Percentiles rank a stretch among this genome's conserved stretches.
Evolutionary conservation across 768 basidiomycete species (phyloP).

Genomic region (Cyclocybe aegerita): DNA sequence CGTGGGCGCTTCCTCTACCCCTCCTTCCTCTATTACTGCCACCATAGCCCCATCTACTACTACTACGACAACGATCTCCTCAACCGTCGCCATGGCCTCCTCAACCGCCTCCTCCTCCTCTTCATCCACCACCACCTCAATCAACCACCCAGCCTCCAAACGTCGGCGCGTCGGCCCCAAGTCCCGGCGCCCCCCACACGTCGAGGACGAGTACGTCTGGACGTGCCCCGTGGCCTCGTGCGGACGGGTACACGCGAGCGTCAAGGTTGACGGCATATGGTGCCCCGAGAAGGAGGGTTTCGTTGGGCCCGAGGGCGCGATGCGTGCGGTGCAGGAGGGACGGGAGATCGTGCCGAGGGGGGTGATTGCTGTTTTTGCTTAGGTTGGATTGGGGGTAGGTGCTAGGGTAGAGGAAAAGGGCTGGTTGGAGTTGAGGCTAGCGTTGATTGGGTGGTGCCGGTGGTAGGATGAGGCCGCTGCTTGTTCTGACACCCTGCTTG

Average conservation of each 20-base stretch:
- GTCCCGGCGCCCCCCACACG: slow-evolving; percentile 14
- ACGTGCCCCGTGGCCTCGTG: slow-evolving; percentile 64
- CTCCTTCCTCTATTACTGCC: too few species aligned
- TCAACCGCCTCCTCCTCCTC: neutral
- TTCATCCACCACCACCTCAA: neutral
- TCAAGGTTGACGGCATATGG: slow-evolving; percentile 61
- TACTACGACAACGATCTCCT: slow-evolving; percentile 1
- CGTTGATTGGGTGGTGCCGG: too few species aligned
- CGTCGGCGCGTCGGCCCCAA: slow-evolving; percentile 27
- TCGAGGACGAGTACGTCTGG: slow-evolving; percentile 59
- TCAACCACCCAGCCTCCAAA: slow-evolving; percentile 16
- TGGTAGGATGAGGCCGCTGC: too few species aligned
- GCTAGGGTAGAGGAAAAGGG: too few species aligned
- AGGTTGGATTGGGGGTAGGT: slow-evolving; percentile 5
- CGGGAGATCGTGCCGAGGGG: slow-evolving; percentile 30
- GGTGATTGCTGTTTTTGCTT: slow-evolving; percentile 45
- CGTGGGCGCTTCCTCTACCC: neutral
- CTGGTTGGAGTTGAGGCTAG: too few species aligned
- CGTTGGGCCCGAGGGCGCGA: slow-evolving; percentile 10
- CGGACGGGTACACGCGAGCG: slow-evolving; percentile 51
- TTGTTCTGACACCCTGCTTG: too few species aligned
- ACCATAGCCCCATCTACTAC: too few species aligned
- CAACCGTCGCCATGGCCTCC: too few species aligned
- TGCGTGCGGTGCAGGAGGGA: slow-evolving; percentile 24
- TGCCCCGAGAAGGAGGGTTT: slow-evolving; percentile 42